Percentiles rank a stretch among this genome's conserved stretches.
phyloP scores from a whole-genome alignment of 1,284 basidiomycete genomes.

The Flammula alnicola region DNA sequence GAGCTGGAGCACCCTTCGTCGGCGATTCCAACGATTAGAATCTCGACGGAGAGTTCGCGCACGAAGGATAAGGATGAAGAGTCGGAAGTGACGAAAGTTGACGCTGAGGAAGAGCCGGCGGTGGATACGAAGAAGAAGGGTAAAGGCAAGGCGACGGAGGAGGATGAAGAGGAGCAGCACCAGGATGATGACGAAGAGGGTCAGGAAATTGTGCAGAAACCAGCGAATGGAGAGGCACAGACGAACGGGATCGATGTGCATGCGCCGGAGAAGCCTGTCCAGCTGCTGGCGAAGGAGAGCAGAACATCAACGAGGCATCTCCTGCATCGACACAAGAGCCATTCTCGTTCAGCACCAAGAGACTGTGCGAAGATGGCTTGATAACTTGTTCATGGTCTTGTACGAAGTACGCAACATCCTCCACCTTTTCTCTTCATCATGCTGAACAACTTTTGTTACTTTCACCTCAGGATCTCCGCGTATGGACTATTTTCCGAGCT shows the following conservation, averaged over 20 bases:
- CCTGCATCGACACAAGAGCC: constrained; percentile 53
- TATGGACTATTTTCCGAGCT: constrained; percentile 99
- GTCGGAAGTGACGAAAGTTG: constrained; percentile 56
- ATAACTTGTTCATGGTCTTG: constrained; percentile 98
- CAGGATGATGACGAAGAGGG: constrained; percentile 66
- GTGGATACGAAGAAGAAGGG: constrained; percentile 42
- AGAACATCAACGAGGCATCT: constrained; percentile 40
- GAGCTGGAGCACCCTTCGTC: constrained; percentile 26
- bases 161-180: constrained; percentile 77
- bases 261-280: constrained; percentile 63
- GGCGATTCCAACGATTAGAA: constrained; percentile 84
- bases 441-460: constrained; percentile 7
- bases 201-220: constrained; percentile 21
- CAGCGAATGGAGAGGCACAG: constrained; percentile 33
- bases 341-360: constrained; percentile 95
- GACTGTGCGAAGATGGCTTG: constrained; percentile 98
- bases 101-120: constrained; percentile 60
- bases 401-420: constrained; percentile 73
- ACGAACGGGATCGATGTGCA: constrained; percentile 39
- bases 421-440: background rate
- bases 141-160: constrained; percentile 42
- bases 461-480: constrained; percentile 93
- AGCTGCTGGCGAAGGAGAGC: constrained; percentile 58
- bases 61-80: constrained; percentile 47
- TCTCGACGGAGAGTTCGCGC: constrained; percentile 82